Conservation (phyloP, 345 rosid genomes). For the Physaria fendleri region DNA sequence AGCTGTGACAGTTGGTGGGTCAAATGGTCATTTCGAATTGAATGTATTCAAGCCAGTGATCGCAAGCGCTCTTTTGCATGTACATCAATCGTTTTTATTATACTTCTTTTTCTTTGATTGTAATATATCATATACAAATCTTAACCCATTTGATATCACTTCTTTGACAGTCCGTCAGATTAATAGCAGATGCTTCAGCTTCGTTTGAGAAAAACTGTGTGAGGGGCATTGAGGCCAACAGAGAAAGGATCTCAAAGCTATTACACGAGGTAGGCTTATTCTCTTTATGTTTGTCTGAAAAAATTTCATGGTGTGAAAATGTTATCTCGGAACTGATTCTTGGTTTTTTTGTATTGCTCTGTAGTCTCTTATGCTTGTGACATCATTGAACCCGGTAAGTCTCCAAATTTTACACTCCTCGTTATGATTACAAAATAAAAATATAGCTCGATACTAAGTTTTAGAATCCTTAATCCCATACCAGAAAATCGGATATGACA, state of each 20-base stretch:
- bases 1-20: slow-evolving; percentile 83
- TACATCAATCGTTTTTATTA: slow-evolving; percentile 24
- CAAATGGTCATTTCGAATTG: slow-evolving; percentile 92
- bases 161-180: slow-evolving; percentile 58
- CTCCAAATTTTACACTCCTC: slow-evolving; percentile 4
- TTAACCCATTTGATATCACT: slow-evolving; percentile 3
- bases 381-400: slow-evolving; percentile 95
- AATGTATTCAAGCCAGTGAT: slow-evolving; percentile 98
- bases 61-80: slow-evolving; percentile 82
- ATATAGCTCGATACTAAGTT: not conserved
- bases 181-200: slow-evolving; percentile 91
- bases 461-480: slow-evolving; percentile 9
- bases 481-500: slow-evolving; percentile 94
- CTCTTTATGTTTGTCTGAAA: slow-evolving; percentile 20
- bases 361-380: slow-evolving; percentile 95
- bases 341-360: not conserved
- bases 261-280: slow-evolving; percentile 68
- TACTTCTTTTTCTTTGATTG: not conserved
- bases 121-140: not conserved
- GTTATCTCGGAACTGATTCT: not conserved
- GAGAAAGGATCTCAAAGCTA: slow-evolving; percentile 78
- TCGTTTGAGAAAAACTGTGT: slow-evolving; percentile 93
- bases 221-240: slow-evolving; percentile 83
- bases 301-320: slow-evolving; percentile 8
- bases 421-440: not conserved